phyloP scores from a whole-genome alignment of 106 monocot species.

The Vanilla planifolia region DNA sequence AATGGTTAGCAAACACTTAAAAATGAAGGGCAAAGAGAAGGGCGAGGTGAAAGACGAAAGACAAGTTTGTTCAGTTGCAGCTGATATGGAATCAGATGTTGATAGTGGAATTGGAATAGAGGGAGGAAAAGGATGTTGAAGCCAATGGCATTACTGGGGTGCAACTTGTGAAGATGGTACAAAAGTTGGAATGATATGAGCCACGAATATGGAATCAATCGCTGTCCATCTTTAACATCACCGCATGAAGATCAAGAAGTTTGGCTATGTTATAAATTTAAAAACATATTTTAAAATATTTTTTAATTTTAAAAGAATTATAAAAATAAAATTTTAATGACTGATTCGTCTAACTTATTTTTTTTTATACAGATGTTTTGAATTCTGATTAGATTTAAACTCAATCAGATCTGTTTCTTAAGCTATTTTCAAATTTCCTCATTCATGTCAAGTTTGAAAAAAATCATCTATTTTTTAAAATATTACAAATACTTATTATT shows the following conservation, averaged over 20 bases:
- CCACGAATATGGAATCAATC: background rate
- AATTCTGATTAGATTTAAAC: too few species aligned
- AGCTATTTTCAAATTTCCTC: too few species aligned
- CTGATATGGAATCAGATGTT: background rate
- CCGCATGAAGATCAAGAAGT: background rate
- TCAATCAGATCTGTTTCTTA: too few species aligned
- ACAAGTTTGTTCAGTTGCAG: background rate
- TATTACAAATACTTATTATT: too few species aligned
- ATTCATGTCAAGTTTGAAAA: too few species aligned
- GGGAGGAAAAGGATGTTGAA: background rate
- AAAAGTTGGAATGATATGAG: background rate
- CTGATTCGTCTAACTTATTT: too few species aligned
- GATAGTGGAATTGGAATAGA: background rate
- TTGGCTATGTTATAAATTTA: background rate
- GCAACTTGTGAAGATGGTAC: background rate
- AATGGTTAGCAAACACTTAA: too few species aligned
- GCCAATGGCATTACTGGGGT: background rate
- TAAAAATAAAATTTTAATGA: too few species aligned
- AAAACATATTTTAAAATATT: too few species aligned
- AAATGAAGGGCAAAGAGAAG: background rate
- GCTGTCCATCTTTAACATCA: background rate
- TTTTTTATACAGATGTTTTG: too few species aligned
- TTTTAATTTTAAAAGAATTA: too few species aligned
- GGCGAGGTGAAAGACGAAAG: background rate
- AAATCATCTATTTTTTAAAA: too few species aligned